phyloP scores from a whole-genome alignment of 148 eudicot species.

The Rhododendron ferrugineum region DNA sequence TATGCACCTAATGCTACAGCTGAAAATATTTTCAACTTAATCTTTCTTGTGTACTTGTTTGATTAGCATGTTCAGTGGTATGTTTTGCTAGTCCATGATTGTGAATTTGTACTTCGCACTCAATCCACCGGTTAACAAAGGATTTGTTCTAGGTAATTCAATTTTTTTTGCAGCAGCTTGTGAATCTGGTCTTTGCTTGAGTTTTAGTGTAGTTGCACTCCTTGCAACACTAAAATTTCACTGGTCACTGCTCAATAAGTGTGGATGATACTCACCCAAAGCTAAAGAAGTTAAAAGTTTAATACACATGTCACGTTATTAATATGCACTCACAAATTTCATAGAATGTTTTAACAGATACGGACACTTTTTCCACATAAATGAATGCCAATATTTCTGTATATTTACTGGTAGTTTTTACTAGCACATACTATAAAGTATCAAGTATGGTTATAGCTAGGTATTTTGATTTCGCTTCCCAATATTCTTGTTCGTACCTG shows the following conservation, averaged over 20 bases:
- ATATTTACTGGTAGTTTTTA: no score
- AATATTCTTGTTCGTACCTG: no score
- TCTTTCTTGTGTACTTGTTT: not conserved
- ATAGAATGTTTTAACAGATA: not conserved
- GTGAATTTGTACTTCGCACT: not conserved
- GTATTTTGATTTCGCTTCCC: no score
- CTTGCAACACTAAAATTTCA: no score
- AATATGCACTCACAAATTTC: no score
- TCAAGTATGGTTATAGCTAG: no score
- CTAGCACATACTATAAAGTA: no score
- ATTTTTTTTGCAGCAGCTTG: not conserved
- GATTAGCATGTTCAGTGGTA: not conserved
- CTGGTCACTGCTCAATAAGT: no score
- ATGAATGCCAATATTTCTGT: no score
- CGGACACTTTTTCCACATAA: not conserved
- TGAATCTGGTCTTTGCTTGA: not conserved
- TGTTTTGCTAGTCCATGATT: not conserved
- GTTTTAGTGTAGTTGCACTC: not conserved
- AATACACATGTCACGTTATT: not conserved
- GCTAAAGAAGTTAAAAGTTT: not conserved
- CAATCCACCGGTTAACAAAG: not conserved
- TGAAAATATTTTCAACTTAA: not conserved
- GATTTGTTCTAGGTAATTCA: not conserved
- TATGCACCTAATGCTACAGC: not conserved
- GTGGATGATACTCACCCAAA: not conserved